A percentile compares a stretch with the other conserved stretches of the same genome.
Evolutionary conservation across 179 eudicot species (phyloP).

Genomic region (Beta macrorhiza): DNA sequence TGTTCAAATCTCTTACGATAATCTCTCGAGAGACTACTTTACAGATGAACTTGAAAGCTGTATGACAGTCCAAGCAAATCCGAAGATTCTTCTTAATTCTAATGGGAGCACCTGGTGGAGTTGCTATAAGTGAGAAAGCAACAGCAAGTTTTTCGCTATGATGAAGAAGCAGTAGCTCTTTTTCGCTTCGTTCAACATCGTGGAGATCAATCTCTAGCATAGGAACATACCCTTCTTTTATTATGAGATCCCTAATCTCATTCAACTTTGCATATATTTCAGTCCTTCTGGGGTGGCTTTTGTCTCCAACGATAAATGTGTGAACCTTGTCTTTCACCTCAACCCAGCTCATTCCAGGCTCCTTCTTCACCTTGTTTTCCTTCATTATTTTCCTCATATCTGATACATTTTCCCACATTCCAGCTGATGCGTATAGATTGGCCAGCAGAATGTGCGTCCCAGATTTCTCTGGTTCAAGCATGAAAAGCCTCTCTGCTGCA

Average conservation of each 20-base stretch:
- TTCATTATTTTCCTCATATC: conserved; percentile 67
- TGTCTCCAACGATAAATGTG: conserved; percentile 74
- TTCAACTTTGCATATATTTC: conserved; percentile 72
- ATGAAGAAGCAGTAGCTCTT: conserved; percentile 55
- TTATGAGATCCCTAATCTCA: conserved; percentile 55
- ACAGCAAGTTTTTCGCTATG: conserved; percentile 87
- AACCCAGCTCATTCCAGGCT: conserved; percentile 93
- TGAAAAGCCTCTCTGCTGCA: conserved; percentile 62
- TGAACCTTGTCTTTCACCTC: conserved; percentile 66
- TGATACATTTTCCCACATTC: conserved; percentile 72
- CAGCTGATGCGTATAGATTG: conserved; percentile 75
- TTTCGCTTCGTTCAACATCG: conserved; percentile 57
- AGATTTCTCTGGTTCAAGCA: conserved; percentile 69
- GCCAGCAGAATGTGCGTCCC: conserved; percentile 72
- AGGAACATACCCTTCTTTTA: conserved; percentile 71
- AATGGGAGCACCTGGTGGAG: conserved; percentile 60
- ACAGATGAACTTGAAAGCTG: conserved; percentile 62
- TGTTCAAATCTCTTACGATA: conserved; percentile 57
- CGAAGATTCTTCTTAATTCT: conserved; percentile 69
- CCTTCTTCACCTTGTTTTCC: conserved; percentile 67
- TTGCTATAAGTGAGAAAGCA: conserved; percentile 60
- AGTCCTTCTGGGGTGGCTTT: conserved; percentile 55
- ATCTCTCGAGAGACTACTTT: conserved; percentile 59
- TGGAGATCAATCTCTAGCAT: conserved; percentile 63
- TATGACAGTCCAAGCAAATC: conserved; percentile 68